These are phyloP conservation scores for Aspergillus sp. DNA, from an alignment of 2,329 filamentous ascomycete genomes.

Conservation along the genomic window DNA sequence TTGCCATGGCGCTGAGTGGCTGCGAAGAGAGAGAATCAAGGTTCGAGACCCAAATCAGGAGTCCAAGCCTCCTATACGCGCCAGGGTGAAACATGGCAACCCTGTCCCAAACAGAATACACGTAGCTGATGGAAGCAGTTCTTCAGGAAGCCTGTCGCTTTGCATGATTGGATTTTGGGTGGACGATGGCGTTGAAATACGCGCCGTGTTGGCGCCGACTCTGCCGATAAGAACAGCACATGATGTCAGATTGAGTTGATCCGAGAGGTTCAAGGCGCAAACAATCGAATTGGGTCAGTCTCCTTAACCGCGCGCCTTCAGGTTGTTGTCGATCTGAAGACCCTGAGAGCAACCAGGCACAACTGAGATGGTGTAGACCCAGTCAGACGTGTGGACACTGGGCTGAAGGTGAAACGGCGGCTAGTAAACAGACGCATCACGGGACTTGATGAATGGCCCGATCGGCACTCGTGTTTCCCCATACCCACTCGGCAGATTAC, in stretches of 20 bases:
- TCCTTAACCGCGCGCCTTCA: background rate
- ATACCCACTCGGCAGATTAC: background rate
- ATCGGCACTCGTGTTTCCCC: background rate
- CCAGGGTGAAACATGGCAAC: slow-evolving; percentile 31
- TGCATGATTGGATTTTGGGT: slow-evolving; percentile 12
- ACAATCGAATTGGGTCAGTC: background rate
- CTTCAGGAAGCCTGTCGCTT: slow-evolving; percentile 13
- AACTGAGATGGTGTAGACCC: background rate
- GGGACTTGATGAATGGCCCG: background rate
- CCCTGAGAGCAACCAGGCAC: background rate
- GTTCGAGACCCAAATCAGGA: slow-evolving; percentile 28
- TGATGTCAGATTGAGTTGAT: slow-evolving; percentile 24
- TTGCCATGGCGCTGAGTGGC: slow-evolving; percentile 18
- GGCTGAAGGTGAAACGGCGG: background rate
- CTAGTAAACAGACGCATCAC: background rate
- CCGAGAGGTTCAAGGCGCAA: slow-evolving; percentile 1
- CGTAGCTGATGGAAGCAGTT: slow-evolving; percentile 1
- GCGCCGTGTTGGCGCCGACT: slow-evolving; percentile 28
- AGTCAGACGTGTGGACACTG: background rate
- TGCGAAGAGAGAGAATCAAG: slow-evolving; percentile 7
- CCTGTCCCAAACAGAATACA: slow-evolving; percentile 11
- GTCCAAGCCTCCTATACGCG: slow-evolving; percentile 28
- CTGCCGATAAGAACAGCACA: slow-evolving; percentile 15
- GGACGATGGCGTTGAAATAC: slow-evolving; percentile 16
- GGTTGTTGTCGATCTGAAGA: background rate